Conservation (phyloP, 768 basidiomycete species). For the Tylopilus intermedius region DNA sequence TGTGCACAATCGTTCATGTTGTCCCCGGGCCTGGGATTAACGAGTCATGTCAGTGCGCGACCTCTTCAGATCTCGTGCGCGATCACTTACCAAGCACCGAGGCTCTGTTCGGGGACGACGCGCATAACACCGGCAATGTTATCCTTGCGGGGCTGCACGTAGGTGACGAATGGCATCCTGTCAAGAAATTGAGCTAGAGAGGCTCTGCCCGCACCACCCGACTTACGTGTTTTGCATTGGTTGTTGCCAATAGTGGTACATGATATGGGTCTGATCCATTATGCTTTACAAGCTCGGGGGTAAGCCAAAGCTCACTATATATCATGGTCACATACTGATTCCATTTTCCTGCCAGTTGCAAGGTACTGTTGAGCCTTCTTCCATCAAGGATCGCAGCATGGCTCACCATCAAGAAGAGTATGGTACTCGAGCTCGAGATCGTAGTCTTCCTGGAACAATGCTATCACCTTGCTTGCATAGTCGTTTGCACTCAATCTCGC, state of each 20-base stretch:
- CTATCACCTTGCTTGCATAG: not conserved
- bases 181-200: conserved; percentile 15
- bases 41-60: no score
- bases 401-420: not conserved
- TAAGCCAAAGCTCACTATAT: not conserved
- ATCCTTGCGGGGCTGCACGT: not conserved
- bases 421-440: not conserved
- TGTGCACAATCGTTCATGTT: no score
- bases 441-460: not conserved
- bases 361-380: not conserved
- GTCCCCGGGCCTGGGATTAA: no score
- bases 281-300: conserved; percentile 35
- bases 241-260: conserved; percentile 65
- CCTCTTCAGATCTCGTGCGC: no score
- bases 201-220: conserved; percentile 14
- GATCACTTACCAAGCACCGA: conserved; percentile 49
- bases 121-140: conserved; percentile 39
- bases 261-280: conserved; percentile 65
- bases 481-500: not conserved
- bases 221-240: conserved; percentile 58
- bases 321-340: not conserved
- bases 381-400: not conserved
- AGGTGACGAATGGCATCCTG: conserved; percentile 18
- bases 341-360: not conserved
- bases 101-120: conserved; percentile 54